Base-by-base conservation (phyloP, 805 yeast species). In the Myxozyma kluyveri region DNA sequence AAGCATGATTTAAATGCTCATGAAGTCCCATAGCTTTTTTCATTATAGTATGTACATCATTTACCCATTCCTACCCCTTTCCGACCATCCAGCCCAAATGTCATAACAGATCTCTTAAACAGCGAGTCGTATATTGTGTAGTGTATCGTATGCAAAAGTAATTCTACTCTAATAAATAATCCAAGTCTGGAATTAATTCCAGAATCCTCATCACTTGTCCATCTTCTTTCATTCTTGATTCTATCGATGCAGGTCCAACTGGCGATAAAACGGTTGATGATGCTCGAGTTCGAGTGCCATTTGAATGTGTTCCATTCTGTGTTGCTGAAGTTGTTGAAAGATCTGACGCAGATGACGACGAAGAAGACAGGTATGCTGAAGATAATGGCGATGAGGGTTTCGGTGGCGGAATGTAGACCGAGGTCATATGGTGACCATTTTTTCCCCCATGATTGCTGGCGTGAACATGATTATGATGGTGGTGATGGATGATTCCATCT, bases 171-270 rank as follows among this genome's bases (percentile, higher is more conserved):
- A 54, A 18, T 36, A 54, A 31, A 27, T 50, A 54, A 21, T 31
- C 37, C 17, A 54, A 26, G 44, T 51, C 54, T 17, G 60, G 60
- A 21, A 56, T 42, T 3, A 26, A 21, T 7, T 56, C 51, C 12
- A 65, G 52, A 4, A 65, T 59, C 23, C 38, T 33, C 29, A 56
- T 52, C 21, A 64, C 57, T 14, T 45, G 26, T 19, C 49, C 55
- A 21, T 65, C 62, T 3, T 65, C 68, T 12, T 49, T 37, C 27
- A 49, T 46, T 44, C 56, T 57, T 29, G 38, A 49, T 26, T 50
- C 53, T 7, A 37, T 26, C 10, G 45, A 45, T 7, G 64, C 17
- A 12, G 61, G 62, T 9, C 51, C 54, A 4, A 53, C 45, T 2
- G 65, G 65, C 19, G 64, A 61, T 4, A 63, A 36, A 18, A 18